Base-by-base conservation (phyloP, 2,329 filamentous ascomycete species). In the Fusarium sacchari region DNA sequence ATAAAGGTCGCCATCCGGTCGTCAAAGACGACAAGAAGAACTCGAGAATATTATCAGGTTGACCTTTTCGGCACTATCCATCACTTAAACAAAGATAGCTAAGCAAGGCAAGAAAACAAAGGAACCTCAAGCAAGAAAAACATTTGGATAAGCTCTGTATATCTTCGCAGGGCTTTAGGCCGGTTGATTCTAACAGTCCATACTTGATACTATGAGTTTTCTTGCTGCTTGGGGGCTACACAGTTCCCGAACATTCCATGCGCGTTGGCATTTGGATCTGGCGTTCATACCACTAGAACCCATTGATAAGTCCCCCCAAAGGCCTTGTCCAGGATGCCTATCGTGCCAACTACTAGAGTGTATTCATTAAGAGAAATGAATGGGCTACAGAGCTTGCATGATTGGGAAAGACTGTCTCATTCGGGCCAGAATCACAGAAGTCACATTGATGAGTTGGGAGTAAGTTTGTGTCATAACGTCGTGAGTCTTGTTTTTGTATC, bases 401-500 rank as follows among this genome's bases (percentile, higher is more conserved):
- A 22, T 30, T 30, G 10, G 5, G 3, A 22, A 22, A 11, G 13
- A 7, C 2, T 34, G 11, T 24, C 12, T 11, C 3, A 14, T 14
- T 24, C 8, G 8, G 12, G 3, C 11, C 10, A 4, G 14, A 7
- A 34, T 22, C 17, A 34, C 17, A 24, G 22, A 18, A n/a, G 30
- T 34, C 22, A 50, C 47, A 24, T 34, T 24, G 11, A 6, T 11
- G 8, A 34, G 17, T 20, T 20, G 7, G 5, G 15, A 7, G 22
- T 20, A 6, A 6, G 47, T 28, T 40, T 56, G n/a, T 66, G 55
- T 72, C 69, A 49, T 72, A 66, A 73, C 61, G 28, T 67, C 52
- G 52, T 71, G 40, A 71, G 59, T 60, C 60, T 67, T 74, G 43
- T 49, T 60, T 53, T 53, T 66, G 30, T 71, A 67, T 67, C 46